Evolutionary conservation across 805 yeast species (phyloP), one percentile per base, ranked within the genome.

Genomic region (Hanseniaspora guilliermondii): DNA sequence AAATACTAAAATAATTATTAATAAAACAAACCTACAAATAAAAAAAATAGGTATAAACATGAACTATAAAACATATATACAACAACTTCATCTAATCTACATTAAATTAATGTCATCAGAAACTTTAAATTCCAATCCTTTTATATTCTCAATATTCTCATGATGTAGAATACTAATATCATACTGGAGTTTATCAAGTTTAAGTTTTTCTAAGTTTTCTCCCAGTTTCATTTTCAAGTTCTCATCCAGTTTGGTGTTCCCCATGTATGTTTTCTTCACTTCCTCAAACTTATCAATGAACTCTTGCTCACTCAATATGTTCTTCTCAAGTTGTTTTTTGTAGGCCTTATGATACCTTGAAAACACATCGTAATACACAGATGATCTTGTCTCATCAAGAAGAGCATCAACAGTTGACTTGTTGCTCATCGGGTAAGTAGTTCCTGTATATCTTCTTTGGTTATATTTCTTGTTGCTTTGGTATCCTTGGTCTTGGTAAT

Each of bases 61-160:
- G n/a, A 7, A 5, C 36, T 21, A 12, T 40, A 16, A 6, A 40
- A 24, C 4, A 6, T 14, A 40, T 24, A 40, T 14, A 35, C 17
- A 35, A 2, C 17, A 5, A 2, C 3, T 12, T 4, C 3, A 35
- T 16, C 33, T 30, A 6, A 7, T 30, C 40, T 37, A 17, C 40
- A 37, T 37, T 7, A 39, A 19, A 5, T 32, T 44, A 2, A 52
- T 35, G 2, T 37, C 47, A 17, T 52, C 55, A 5, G 24, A 14
- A 19, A 36, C 16, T n/a, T 36, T 44, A 1, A 6, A 21, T 22
- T 52, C 55, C 3, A 17, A 5, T 6, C 9, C 45, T 4, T 44
- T 37, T 5, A 52, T 36, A 19, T 42, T 38, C 11, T 44, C 55
- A 2, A 52, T 27, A 45, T 52, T 52, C 7, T 52, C 30, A 12